Evolutionary conservation across 495 filamentous ascomycete species (phyloP), one percentile per base, ranked within the genome.

Genomic region (Podospora anserina): DNA sequence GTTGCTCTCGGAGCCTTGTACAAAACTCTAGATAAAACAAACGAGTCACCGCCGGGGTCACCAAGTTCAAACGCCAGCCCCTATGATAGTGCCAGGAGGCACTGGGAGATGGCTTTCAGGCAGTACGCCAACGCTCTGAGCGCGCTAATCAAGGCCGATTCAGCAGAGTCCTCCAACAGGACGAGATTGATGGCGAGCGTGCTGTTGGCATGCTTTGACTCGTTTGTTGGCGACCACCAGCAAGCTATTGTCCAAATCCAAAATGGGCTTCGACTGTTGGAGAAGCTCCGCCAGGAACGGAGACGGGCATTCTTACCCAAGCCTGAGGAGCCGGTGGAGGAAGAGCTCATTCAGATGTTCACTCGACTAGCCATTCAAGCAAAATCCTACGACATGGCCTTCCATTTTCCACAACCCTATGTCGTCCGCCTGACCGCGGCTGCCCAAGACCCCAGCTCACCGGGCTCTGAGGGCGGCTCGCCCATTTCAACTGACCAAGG

Each of bases 1-100:
- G 81, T 90, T 16, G 89, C 88, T 54, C 77, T 91, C 28, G 86
- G 87, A 61, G 86, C 88, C 1, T 77, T 89, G 27, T 89, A 90
- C 67, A 86, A 89, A 70, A 86, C 84, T 3, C 76, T 89, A 58
- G 81, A 84, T 76, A 82, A 83, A 76, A 76, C 81, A 64, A 77
- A 81, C 68, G 81, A 85, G 72, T 80, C 84, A n/a, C 81, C 81
- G 19, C 79, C 78, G 0, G 65, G 72, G n/a, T 82, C 82, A 2
- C 82, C 80, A 13, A 68, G 72, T 44, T 75, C 71, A 5, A 64
- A 74, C n/a, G 19, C 63, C 0, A 74, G 79, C 34, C 70, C 68
- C 7, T 60, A 60, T 28, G 80, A 84, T 60, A 74, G 70, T 61
- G 79, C 79, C 2, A 67, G 69, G 54, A 72, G 69, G 27, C 82